Conservation (phyloP, 1,139 yeast genomes). For the Scheffersomyces insectosa region DNA sequence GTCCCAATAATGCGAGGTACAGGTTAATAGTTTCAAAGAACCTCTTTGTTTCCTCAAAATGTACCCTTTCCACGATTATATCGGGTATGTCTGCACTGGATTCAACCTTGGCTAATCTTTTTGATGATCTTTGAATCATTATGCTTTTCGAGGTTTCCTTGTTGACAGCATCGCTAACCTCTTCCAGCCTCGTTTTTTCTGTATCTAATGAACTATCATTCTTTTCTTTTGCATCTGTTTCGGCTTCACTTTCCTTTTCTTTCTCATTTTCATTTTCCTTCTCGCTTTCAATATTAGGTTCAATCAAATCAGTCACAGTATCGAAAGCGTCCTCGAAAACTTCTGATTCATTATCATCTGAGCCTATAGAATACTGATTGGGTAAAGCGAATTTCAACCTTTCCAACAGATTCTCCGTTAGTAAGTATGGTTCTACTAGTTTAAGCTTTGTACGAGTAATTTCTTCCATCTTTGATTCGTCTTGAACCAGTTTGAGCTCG, state of each 20-base stretch:
- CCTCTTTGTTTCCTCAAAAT: conserved; percentile 26
- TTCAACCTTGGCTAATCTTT: conserved; percentile 34
- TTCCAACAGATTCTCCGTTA: conserved; percentile 51
- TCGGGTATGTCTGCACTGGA: conserved; percentile 17
- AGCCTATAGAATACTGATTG: neutral
- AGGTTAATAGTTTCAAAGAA: conserved; percentile 23
- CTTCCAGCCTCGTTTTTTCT: neutral
- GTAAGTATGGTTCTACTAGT: conserved; percentile 50
- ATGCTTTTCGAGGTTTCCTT: neutral
- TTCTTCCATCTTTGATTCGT: conserved; percentile 33
- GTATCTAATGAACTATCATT: conserved; percentile 5
- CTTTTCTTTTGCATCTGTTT: conserved; percentile 13
- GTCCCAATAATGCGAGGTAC: conserved; percentile 10
- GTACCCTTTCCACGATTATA: conserved; percentile 20
- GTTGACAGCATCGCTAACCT: no score
- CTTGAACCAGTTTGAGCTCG: conserved; percentile 29
- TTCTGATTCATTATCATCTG: neutral
- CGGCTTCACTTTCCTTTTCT: conserved; percentile 8
- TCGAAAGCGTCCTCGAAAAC: neutral
- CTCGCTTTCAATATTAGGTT: conserved; percentile 6
- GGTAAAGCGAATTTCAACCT: conserved; percentile 26
- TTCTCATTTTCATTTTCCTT: conserved; percentile 2
- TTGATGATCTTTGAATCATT: conserved; percentile 35
- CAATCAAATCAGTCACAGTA: conserved; percentile 6
- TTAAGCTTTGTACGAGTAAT: conserved; percentile 36